These are phyloP conservation scores for Geotrichum bryndzae DNA, from an alignment of 1,139 yeast genomes.

Conservation along the genomic window DNA sequence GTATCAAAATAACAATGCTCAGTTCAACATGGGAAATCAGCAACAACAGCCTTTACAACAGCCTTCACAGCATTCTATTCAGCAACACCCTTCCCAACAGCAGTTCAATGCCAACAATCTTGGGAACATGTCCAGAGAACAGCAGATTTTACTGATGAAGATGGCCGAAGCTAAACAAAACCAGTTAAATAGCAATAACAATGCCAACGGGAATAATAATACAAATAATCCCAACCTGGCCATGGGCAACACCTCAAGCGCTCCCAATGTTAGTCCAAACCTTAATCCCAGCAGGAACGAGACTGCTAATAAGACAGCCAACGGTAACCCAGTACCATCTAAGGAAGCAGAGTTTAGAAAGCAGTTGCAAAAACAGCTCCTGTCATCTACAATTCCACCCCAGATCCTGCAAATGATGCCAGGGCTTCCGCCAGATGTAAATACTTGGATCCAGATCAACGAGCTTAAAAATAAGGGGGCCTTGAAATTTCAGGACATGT, in stretches of 20 bases:
- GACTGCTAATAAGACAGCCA: neutral
- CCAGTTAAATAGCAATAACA: neutral
- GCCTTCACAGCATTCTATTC: neutral
- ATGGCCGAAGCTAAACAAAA: neutral
- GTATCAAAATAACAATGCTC: neutral
- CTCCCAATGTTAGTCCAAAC: neutral
- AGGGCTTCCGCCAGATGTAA: slow-evolving; percentile 5
- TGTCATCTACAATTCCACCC: slow-evolving; percentile 1
- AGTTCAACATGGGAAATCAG: neutral
- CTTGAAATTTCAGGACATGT: neutral
- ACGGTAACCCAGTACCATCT: neutral
- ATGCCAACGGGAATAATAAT: neutral
- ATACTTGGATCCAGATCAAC: slow-evolving; percentile 6
- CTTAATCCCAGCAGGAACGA: neutral
- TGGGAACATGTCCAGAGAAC: neutral
- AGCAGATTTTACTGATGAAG: neutral
- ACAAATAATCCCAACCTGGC: neutral
- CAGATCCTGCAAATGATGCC: slow-evolving; percentile 4
- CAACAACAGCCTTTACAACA: neutral
- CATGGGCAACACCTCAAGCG: neutral
- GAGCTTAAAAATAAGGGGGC: slow-evolving; percentile 8
- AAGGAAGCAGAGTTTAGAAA: slow-evolving; percentile 6
- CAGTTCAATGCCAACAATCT: neutral
- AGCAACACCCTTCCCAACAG: neutral
- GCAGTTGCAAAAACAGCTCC: slow-evolving; percentile 3